Evolutionary conservation across 106 monocot species (phyloP), one percentile per base, ranked within the genome.

Genomic region (Dendrobium nobile): DNA sequence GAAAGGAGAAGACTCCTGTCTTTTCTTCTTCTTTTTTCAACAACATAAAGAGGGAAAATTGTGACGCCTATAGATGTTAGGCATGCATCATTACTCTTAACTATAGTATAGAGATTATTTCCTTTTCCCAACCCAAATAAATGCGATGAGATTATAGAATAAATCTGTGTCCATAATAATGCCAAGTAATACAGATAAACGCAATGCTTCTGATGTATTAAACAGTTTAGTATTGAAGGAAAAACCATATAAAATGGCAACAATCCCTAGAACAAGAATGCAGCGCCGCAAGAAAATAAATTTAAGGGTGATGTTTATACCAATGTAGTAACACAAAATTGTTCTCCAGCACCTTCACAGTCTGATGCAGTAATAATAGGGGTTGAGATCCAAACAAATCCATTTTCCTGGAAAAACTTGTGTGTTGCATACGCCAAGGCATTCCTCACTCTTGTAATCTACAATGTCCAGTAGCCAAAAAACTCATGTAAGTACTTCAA

Each of bases 321-420:
- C 94, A 97, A 82, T 73, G 96, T 97, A 80, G 96, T 97, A 37
- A 97, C 96, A 79, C 90, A 94, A 80, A 97, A 97, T 81, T 97
- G 96, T 85, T 97, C 96, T 44, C 96, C 96, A 16, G 94, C 96
- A 79, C 96, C 96, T 92, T 97, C 96, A 84, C 96, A 97, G 82
- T 97, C 96, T 84, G 96, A 97, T 75, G 92, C 92, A 84, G 96
- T 97, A 80, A 97, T 94, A 42, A 97, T 92, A 67, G 96, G 96
- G 75, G 92, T 97, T 67, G 96, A 88, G 65, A 97, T 82, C 96
- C 96, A 97, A 84, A 92, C 87, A 90, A 97, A 97, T 54, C 96
- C 96, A 88, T 97, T 94, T 80, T 97, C 96, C 75, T 97, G 96
- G 77, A 97, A 97, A 86, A 97, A 97, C 59, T 88, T 89, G 85